Evolutionary conservation across 352 stramenopile genomes (phyloP).

Genomic region (Globisporangium yorkense): DNA sequence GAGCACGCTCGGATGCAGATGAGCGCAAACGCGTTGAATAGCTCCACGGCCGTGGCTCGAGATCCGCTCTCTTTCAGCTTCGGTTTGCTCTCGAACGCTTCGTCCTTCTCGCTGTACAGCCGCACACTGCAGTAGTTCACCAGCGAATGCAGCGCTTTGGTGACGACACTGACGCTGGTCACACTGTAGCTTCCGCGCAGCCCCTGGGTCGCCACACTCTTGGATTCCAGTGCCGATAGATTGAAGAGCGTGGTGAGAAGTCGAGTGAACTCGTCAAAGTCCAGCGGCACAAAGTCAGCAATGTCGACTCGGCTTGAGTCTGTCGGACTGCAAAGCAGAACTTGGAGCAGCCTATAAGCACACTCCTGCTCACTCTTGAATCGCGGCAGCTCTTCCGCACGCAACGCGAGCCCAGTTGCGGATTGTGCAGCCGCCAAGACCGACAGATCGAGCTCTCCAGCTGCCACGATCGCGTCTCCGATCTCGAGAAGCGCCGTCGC

Average conservation of each 20-base stretch:
- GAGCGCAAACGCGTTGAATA: conserved; percentile 40
- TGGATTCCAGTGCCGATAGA: conserved; percentile 29
- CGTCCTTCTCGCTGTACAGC: conserved; percentile 26
- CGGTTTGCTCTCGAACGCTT: conserved; percentile 11
- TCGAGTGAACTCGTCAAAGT: conserved; percentile 20
- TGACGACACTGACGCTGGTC: conserved; percentile 20
- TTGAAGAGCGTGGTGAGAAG: conserved; percentile 27
- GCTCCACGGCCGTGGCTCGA: conserved; percentile 9
- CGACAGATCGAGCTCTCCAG: not conserved
- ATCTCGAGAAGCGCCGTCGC: conserved; percentile 5
- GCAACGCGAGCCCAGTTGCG: conserved; percentile 4
- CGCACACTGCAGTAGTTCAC: conserved; percentile 43
- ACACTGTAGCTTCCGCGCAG: not conserved
- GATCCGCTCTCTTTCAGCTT: conserved; percentile 7
- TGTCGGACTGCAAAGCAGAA: conserved; percentile 24
- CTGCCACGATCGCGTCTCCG: conserved; percentile 2
- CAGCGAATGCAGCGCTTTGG: conserved; percentile 33
- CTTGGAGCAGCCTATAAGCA: conserved; percentile 22
- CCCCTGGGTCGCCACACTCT: not conserved
- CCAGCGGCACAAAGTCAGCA: conserved; percentile 30
- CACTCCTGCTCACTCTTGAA: conserved; percentile 25
- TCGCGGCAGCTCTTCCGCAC: conserved; percentile 7
- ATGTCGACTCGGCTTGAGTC: conserved; percentile 31
- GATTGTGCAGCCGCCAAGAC: not conserved
- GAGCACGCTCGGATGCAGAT: conserved; percentile 30